Conservation (phyloP, 768 basidiomycete genomes). For the Boletus rubroflammeus region DNA sequence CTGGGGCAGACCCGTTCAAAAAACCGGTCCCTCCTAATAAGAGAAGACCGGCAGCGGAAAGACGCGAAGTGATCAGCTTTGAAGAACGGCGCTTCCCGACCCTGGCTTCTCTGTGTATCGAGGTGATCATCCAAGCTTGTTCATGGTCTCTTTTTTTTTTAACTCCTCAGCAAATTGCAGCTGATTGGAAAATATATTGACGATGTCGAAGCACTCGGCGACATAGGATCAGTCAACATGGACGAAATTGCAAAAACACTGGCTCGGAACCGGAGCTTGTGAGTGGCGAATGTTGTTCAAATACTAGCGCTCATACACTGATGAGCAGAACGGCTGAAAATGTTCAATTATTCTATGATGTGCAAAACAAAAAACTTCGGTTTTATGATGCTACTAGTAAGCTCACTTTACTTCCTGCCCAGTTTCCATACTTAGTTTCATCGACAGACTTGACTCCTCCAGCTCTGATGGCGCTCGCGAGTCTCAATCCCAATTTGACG, state of each 20-base stretch:
- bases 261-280: conserved; percentile 80
- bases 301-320: background rate
- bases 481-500: conserved; percentile 82
- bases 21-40: conserved; percentile 61
- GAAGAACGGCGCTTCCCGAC: conserved; percentile 68
- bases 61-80: conserved; percentile 61
- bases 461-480: conserved; percentile 66
- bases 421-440: background rate
- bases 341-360: conserved; percentile 79
- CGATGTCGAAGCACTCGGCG: conserved; percentile 84
- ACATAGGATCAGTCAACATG: conserved; percentile 82
- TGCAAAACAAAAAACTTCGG: conserved; percentile 59
- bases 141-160: background rate
- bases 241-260: conserved; percentile 81
- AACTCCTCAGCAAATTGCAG: conserved; percentile 34
- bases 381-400: conserved; percentile 90
- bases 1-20: conserved; percentile 84
- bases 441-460: conserved; percentile 62
- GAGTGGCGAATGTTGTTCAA: conserved; percentile 31
- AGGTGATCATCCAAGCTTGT: conserved; percentile 39
- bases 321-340: conserved; percentile 67
- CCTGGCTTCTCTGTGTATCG: conserved; percentile 77
- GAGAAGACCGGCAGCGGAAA: conserved; percentile 61
- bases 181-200: conserved; percentile 83
- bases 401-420: conserved; percentile 24